Conservation (phyloP, 1,139 yeast genomes). For the Pichia norvegensis region DNA sequence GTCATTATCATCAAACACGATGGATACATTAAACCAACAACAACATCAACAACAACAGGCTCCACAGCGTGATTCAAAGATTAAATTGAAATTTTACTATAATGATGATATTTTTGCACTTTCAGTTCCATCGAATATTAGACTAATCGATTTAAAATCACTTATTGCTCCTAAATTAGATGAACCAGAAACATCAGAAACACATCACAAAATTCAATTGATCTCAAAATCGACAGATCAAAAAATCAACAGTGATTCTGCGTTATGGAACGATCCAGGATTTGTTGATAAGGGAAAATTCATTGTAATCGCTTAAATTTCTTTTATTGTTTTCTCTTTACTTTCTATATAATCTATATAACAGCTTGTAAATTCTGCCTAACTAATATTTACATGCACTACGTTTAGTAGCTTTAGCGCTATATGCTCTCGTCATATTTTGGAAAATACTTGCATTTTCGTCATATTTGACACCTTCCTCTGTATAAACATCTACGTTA, state of each 20-base stretch:
- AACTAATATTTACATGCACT: background rate
- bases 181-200: slow-evolving; percentile 21
- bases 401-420: slow-evolving; percentile 29
- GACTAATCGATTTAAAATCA: slow-evolving; percentile 52
- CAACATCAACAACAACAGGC: slow-evolving; percentile 11
- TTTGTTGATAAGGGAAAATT: slow-evolving; percentile 29
- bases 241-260: slow-evolving; percentile 17
- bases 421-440: slow-evolving; percentile 32
- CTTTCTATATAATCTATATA: background rate
- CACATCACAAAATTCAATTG: slow-evolving; percentile 19
- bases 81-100: slow-evolving; percentile 78
- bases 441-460: slow-evolving; percentile 27
- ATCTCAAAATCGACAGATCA: slow-evolving; percentile 22
- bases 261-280: slow-evolving; percentile 21
- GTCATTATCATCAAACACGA: slow-evolving; percentile 10
- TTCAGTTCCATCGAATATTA: slow-evolving; percentile 55
- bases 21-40: slow-evolving; percentile 3
- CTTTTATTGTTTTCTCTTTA: background rate
- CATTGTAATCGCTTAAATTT: slow-evolving; percentile 20
- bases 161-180: slow-evolving; percentile 62
- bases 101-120: slow-evolving; percentile 89
- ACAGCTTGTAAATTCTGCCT: background rate
- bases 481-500: slow-evolving; percentile 13
- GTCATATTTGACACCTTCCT: slow-evolving; percentile 22
- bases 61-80: slow-evolving; percentile 13